Conservation (phyloP, 148 eudicot species). For the Nepenthes gracilis region DNA sequence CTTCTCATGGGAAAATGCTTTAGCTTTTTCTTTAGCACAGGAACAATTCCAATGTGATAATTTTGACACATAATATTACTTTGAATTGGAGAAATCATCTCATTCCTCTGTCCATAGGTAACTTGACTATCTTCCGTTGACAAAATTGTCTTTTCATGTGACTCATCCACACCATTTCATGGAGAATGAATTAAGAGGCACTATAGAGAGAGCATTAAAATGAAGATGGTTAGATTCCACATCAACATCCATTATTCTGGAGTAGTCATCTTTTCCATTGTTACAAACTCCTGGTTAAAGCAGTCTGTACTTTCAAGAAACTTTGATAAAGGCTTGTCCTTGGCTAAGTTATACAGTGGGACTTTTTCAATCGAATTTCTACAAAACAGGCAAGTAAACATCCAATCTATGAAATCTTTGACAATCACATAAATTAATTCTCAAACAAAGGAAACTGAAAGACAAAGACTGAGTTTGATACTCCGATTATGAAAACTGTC, state of each 20-base stretch:
- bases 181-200: constrained; percentile 23
- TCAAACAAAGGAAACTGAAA: too few relatives aligned
- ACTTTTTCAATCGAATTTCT: constrained; percentile 72
- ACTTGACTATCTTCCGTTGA: constrained; percentile 11
- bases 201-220: neutral
- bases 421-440: too few relatives aligned
- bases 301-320: constrained; percentile 15
- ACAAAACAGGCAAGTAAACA: constrained; percentile 14
- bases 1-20: constrained; percentile 37
- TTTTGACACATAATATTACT: constrained; percentile 19
- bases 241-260: neutral
- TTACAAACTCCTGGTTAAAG: constrained; percentile 12
- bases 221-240: too few relatives aligned
- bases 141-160: constrained; percentile 4
- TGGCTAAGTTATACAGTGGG: constrained; percentile 85
- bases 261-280: constrained; percentile 10
- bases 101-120: constrained; percentile 14
- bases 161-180: constrained; percentile 19
- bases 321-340: constrained; percentile 58
- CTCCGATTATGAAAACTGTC: too few relatives aligned
- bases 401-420: neutral
- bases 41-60: constrained; percentile 23
- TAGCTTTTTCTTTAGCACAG: constrained; percentile 34
- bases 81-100: constrained; percentile 16
- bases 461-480: neutral